These are phyloP conservation scores for Pseudotsuga menziesii DNA, from an alignment of 75 land plant genomes.

Conservation along the genomic window DNA sequence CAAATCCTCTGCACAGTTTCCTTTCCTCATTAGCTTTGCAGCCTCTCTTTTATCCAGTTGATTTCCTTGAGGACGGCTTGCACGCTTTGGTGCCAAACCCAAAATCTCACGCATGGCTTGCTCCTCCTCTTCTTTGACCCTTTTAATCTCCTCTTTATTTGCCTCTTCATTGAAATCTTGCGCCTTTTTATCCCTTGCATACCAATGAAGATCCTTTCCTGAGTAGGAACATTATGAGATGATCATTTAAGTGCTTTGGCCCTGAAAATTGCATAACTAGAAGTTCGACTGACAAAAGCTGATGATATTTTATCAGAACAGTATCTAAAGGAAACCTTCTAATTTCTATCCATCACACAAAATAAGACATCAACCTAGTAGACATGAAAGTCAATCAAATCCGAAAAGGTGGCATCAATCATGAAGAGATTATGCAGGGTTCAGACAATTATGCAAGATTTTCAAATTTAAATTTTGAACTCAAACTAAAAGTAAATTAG, in stretches of 20 bases:
- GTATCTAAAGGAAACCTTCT: background rate
- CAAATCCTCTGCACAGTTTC: constrained; percentile 81
- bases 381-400: background rate
- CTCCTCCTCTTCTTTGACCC: constrained; percentile 89
- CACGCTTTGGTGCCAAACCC: constrained; percentile 89
- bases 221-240: constrained; percentile 2
- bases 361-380: background rate
- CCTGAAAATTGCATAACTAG: background rate
- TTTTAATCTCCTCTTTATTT: constrained; percentile 68
- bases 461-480: background rate
- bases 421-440: background rate
- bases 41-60: constrained; percentile 86
- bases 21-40: constrained; percentile 78
- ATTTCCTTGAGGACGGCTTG: constrained; percentile 53
- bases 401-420: background rate
- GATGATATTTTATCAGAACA: background rate
- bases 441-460: background rate
- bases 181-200: constrained; percentile 66
- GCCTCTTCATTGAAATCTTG: constrained; percentile 35
- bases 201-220: constrained; percentile 97
- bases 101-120: constrained; percentile 84
- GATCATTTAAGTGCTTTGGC: background rate
- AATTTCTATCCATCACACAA: constrained; percentile 2
- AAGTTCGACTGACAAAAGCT: background rate
- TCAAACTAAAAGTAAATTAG: background rate